Evolutionary conservation across 805 yeast genomes (phyloP).

Genomic region (Lachancea thermotolerans): DNA sequence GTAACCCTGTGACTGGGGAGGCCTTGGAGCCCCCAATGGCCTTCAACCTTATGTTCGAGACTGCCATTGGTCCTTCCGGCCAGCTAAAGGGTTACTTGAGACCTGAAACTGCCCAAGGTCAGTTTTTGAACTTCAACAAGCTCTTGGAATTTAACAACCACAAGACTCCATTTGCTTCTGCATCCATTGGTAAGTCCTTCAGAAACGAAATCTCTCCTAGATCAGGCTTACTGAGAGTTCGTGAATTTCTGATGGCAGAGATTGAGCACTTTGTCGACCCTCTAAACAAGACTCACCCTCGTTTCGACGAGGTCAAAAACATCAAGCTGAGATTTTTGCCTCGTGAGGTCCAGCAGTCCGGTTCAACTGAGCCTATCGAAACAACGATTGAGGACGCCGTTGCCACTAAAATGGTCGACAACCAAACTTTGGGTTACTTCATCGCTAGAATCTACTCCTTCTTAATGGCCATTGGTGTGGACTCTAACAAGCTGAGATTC

Average conservation of each 20-base stretch:
- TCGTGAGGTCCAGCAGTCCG: slow-evolving; percentile 79
- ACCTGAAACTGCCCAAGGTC: slow-evolving; percentile 99
- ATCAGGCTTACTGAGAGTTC: slow-evolving; percentile 93
- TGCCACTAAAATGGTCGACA: slow-evolving; percentile 77
- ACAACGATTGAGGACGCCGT: slow-evolving; percentile 90
- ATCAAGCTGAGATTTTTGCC: slow-evolving; percentile 73
- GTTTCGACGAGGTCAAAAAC: slow-evolving; percentile 70
- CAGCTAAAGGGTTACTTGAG: slow-evolving; percentile 90
- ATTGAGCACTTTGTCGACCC: slow-evolving; percentile 99
- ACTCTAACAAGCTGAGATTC: slow-evolving; percentile 76
- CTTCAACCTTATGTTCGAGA: slow-evolving; percentile 97
- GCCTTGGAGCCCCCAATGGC: slow-evolving; percentile 84
- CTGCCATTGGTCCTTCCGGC: slow-evolving; percentile 98
- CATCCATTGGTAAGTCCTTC: slow-evolving; percentile 96
- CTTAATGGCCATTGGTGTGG: slow-evolving; percentile 84
- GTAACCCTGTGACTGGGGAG: slow-evolving; percentile 87
- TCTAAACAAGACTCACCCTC: slow-evolving; percentile 70
- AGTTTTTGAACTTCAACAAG: slow-evolving; percentile 90
- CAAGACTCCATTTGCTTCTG: slow-evolving; percentile 99
- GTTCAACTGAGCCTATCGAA: slow-evolving; percentile 60
- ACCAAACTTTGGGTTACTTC: slow-evolving; percentile 95
- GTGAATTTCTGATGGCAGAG: slow-evolving; percentile 99
- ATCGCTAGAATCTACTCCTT: slow-evolving; percentile 87
- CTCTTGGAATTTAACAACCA: slow-evolving; percentile 90
- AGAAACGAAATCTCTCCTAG: slow-evolving; percentile 99